Evolutionary conservation across 352 stramenopile species (phyloP), one percentile per base, ranked within the genome.

Genomic region (Phytophthora macrochlamydospora): DNA sequence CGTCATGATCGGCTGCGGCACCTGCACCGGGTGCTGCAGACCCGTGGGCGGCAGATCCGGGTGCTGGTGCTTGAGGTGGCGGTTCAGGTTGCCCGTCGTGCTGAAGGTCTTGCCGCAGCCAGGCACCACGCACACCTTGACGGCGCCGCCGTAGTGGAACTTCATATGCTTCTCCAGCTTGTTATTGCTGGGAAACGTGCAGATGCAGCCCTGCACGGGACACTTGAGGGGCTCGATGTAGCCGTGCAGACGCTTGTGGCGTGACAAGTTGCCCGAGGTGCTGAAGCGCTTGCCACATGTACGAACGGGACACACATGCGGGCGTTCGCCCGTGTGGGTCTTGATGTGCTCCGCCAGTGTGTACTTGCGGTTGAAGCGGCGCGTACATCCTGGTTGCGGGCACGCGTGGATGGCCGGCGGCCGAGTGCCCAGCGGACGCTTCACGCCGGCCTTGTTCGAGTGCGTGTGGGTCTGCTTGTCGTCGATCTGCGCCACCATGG

Each of bases 81-180:
- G 73, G 38, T 79, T 79, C 9, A 84, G 60, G 56, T 84, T 84
- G 33, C 76, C 76, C n/a, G 69, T 76, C 11, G 76, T 84, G 62
- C 70, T 84, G 53, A 84, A 84, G 18, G 76, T 81, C 64, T 84
- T 84, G 63, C 74, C 76, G 54, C 76, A 84, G 5, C 60, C 59
- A 31, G 67, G 46, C 3, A 70, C 56, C 13, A 67, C 31, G 51
- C 75, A 83, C 42, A 72, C 71, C 14, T 83, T 73, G 14, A 78
- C 65, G 7, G 67, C 60, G 13, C 62, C 58, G 18, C 70, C 70
- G 33, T 67, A 71, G 55, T 78, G 70, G 35, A 64, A 75, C 57
- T 78, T 71, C 62, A 75, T 73, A 50, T 78, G 70, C 55, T 75
- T 69, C 44, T 69, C 62, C 38, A 69, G 51, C 50, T 69, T 69